Percentiles rank a stretch among this genome's conserved stretches.
These are phyloP conservation scores for Acacia pycnantha DNA, from an alignment of 331 rosid species.

Conservation along the genomic window DNA sequence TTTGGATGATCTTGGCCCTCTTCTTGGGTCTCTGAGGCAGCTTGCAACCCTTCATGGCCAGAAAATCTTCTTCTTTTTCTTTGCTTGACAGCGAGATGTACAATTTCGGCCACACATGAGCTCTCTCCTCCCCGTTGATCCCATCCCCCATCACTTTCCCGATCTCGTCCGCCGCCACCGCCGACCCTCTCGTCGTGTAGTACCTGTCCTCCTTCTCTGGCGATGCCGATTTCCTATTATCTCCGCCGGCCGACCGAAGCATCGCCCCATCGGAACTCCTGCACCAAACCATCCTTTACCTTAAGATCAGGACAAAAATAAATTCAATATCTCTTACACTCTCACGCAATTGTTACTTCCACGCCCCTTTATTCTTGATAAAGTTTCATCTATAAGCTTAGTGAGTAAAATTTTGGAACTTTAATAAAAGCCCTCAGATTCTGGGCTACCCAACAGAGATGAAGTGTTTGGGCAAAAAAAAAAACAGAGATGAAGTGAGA, in stretches of 20 bases:
- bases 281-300: slow-evolving; percentile 24
- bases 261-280: slow-evolving; percentile 54
- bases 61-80: slow-evolving; percentile 71
- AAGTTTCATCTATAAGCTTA: not conserved
- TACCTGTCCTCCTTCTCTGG: slow-evolving; percentile 83
- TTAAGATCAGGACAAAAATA: not conserved
- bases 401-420: not conserved
- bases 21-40: slow-evolving; percentile 76
- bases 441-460: not conserved
- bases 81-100: slow-evolving; percentile 60
- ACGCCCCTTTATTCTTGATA: not conserved
- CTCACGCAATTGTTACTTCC: not conserved
- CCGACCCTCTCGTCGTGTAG: slow-evolving; percentile 66
- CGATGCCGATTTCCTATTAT: slow-evolving; percentile 49
- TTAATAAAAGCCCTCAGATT: not conserved
- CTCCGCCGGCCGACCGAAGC: slow-evolving; percentile 40
- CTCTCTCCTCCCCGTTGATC: slow-evolving; percentile 49
- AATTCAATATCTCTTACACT: not conserved
- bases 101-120: slow-evolving; percentile 61
- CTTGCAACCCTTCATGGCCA: slow-evolving; percentile 72
- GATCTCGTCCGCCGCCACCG: slow-evolving; percentile 49
- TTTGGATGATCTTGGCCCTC: slow-evolving; percentile 65
- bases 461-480: too few relatives aligned
- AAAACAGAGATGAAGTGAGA: not conserved
- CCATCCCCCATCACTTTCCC: slow-evolving; percentile 42